A percentile compares a stretch with the other conserved stretches of the same genome.
Conservation (phyloP, 768 basidiomycete genomes). For the Termitomyces sp. region DNA sequence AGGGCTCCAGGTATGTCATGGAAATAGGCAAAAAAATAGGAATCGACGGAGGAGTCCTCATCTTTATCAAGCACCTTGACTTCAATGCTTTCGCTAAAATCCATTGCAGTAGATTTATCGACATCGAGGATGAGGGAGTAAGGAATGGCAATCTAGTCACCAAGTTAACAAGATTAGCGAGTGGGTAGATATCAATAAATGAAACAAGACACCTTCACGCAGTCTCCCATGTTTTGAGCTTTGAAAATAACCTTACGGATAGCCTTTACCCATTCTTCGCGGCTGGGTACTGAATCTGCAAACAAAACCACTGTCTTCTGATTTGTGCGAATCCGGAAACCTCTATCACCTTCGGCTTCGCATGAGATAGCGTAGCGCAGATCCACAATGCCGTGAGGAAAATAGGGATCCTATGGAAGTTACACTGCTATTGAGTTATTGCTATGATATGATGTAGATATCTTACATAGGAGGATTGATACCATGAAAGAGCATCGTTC, state of each 20-base stretch:
- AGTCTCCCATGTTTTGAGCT: conserved; percentile 93
- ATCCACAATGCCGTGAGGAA: conserved; percentile 94
- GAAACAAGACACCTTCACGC: conserved; percentile 65
- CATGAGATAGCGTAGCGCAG: conserved; percentile 90
- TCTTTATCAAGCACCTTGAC: conserved; percentile 84
- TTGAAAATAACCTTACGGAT: conserved; percentile 93
- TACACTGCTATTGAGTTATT: neutral
- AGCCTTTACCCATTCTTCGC: conserved; percentile 95
- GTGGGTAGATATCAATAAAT: neutral
- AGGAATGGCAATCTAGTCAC: conserved; percentile 78
- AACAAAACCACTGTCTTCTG: conserved; percentile 67
- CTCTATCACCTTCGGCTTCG: conserved; percentile 71
- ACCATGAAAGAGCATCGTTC: conserved; percentile 97
- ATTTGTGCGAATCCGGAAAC: conserved; percentile 79
- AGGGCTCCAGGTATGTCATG: conserved; percentile 72
- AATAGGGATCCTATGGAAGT: conserved; percentile 81
- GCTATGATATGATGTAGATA: conserved; percentile 12
- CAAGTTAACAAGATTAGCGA: neutral
- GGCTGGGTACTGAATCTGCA: conserved; percentile 76
- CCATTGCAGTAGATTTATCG: conserved; percentile 82
- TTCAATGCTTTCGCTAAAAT: conserved; percentile 96
- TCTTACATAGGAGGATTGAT: conserved; percentile 81
- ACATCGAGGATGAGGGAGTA: conserved; percentile 87
- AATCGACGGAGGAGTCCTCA: conserved; percentile 74
- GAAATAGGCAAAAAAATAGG: conserved; percentile 96